A percentile compares a stretch with the other conserved stretches of the same genome.
These are phyloP conservation scores for Fusarium abutilonis DNA, from an alignment of 2,329 filamentous ascomycete genomes.

Conservation along the genomic window DNA sequence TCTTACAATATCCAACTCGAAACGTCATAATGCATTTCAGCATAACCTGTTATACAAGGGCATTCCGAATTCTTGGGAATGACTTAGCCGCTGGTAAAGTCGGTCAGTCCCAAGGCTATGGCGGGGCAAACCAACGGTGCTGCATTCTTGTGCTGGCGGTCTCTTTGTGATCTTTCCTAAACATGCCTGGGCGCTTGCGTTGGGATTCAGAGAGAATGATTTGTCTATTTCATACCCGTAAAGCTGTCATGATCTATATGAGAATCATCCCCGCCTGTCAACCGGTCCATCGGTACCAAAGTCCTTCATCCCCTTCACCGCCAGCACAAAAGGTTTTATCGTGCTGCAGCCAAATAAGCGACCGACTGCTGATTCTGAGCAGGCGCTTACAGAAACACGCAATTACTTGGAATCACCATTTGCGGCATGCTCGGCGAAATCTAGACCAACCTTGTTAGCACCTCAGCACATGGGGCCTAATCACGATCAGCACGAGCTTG, in stretches of 20 bases:
- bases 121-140: background rate
- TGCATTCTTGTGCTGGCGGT: slow-evolving; percentile 5
- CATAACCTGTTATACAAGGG: background rate
- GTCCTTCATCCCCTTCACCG: slow-evolving; percentile 28
- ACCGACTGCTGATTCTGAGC: slow-evolving; percentile 16
- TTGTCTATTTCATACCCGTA: slow-evolving; percentile 32
- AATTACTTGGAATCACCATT: slow-evolving; percentile 14
- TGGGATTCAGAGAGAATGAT: background rate
- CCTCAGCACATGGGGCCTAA: background rate
- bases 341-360: slow-evolving; percentile 21
- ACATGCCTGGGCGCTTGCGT: slow-evolving; percentile 18
- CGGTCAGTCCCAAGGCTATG: background rate
- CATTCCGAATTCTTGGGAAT: slow-evolving; percentile 5
- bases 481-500: background rate
- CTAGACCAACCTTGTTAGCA: slow-evolving; percentile 32
- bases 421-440: slow-evolving; percentile 35
- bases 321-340: slow-evolving; percentile 10
- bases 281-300: slow-evolving; percentile 18
- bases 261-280: slow-evolving; percentile 6
- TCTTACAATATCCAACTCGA: background rate
- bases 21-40: background rate
- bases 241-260: slow-evolving; percentile 17
- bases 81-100: slow-evolving; percentile 13
- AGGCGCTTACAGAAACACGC: slow-evolving; percentile 33
- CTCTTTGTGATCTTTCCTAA: background rate